A percentile compares a stretch with the other conserved stretches of the same genome.
Evolutionary conservation across 2,329 filamentous ascomycete genomes (phyloP).

Genomic region (Pseudovirgaria hyperparasitica): DNA sequence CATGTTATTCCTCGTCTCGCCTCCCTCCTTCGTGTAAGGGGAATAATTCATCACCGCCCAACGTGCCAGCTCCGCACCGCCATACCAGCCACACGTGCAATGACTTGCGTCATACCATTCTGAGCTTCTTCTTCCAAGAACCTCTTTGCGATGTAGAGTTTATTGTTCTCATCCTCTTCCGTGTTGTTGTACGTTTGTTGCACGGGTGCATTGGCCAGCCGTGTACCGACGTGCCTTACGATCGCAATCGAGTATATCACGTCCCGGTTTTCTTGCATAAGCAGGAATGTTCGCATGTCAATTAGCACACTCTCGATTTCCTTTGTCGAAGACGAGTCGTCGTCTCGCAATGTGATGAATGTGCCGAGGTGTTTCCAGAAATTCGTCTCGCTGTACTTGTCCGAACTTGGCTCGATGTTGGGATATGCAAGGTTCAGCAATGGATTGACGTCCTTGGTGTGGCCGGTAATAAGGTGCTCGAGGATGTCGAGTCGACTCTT

Average conservation of each 20-base stretch:
- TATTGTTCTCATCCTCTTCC: slow-evolving; percentile 25
- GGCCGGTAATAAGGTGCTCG: slow-evolving; percentile 63
- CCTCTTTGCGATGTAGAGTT: slow-evolving; percentile 34
- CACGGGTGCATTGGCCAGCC: slow-evolving; percentile 25
- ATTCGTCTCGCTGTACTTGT: slow-evolving; percentile 44
- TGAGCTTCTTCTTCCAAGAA: slow-evolving; percentile 36
- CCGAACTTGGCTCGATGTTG: slow-evolving; percentile 26
- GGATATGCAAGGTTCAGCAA: slow-evolving; percentile 38
- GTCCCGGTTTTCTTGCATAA: slow-evolving; percentile 75
- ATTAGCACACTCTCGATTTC: slow-evolving; percentile 53
- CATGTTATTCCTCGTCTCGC: too few relatives aligned
- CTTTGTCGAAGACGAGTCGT: slow-evolving; percentile 42
- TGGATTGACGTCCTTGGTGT: slow-evolving; percentile 47
- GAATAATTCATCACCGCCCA: too few relatives aligned
- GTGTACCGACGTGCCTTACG: slow-evolving; percentile 59
- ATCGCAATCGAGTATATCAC: slow-evolving; percentile 83
- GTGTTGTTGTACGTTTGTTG: slow-evolving; percentile 13
- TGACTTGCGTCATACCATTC: slow-evolving; percentile 32
- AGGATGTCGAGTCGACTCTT: slow-evolving; percentile 59
- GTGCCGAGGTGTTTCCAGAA: slow-evolving; percentile 75
- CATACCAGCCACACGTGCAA: slow-evolving; percentile 37
- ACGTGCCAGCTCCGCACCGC: slow-evolving; percentile 34
- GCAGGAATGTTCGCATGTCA: slow-evolving; percentile 57
- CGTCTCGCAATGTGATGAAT: slow-evolving; percentile 53
- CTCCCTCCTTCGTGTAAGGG: too few relatives aligned